These are phyloP conservation scores for Climacium dendroides DNA, from an alignment of 225 moss, liverwort and hornwort genomes.

Conservation along the genomic window DNA sequence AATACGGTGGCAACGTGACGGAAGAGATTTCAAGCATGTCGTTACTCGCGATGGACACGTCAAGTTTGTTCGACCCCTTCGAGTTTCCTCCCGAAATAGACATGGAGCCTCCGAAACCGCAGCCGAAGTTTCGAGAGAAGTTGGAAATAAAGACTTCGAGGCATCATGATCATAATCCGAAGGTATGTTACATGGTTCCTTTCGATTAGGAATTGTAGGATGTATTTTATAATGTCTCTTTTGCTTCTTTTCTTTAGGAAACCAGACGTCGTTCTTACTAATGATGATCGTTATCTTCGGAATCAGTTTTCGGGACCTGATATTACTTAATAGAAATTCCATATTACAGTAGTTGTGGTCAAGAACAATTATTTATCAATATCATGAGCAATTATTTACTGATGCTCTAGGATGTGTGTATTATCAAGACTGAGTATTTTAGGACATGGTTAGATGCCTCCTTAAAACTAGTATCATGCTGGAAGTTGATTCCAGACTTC, in stretches of 20 bases:
- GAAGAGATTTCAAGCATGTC: slow-evolving; percentile 25
- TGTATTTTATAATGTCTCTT: not conserved
- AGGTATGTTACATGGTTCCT: slow-evolving; percentile 12
- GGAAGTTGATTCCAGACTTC: not conserved
- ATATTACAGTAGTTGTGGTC: not conserved
- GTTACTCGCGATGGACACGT: slow-evolving; percentile 49
- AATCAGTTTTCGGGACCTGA: not conserved
- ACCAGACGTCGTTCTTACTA: not conserved
- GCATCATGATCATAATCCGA: slow-evolving; percentile 23
- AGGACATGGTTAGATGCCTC: not conserved
- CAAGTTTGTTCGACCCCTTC: slow-evolving; percentile 49
- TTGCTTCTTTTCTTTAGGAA: not conserved
- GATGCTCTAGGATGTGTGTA: not conserved
- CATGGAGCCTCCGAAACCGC: slow-evolving; percentile 22
- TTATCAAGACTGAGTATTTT: not conserved
- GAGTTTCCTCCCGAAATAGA: slow-evolving; percentile 38
- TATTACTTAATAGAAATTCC: not conserved
- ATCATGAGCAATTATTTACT: not conserved
- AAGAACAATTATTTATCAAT: not conserved
- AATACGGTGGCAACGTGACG: not conserved
- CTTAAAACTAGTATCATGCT: not conserved
- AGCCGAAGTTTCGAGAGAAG: slow-evolving; percentile 38
- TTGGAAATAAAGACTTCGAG: slow-evolving; percentile 36
- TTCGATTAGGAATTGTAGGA: not conserved
- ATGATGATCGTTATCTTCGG: not conserved